These are phyloP conservation scores for Saccharomycopsis javanensis DNA, from an alignment of 805 yeast genomes.

Conservation along the genomic window DNA sequence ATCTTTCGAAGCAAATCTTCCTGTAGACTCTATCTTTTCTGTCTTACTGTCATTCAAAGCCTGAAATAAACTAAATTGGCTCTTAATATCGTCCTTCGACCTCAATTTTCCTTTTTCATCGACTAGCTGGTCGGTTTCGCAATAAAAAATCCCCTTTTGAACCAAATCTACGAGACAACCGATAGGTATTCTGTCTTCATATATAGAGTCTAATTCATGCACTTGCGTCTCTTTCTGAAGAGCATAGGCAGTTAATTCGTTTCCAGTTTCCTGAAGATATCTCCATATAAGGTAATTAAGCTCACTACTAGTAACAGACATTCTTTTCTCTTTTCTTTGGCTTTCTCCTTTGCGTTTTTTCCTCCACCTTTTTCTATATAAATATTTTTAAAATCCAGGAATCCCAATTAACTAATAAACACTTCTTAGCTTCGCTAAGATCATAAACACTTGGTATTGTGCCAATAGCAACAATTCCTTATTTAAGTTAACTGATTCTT, in stretches of 20 bases:
- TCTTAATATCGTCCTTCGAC: slow-evolving; percentile 26
- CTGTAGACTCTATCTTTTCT: slow-evolving; percentile 25
- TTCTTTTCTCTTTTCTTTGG: slow-evolving; percentile 21
- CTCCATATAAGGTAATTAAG: slow-evolving; percentile 89
- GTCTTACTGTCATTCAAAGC: slow-evolving; percentile 22
- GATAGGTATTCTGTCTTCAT: slow-evolving; percentile 48
- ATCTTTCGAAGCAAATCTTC: slow-evolving; percentile 27
- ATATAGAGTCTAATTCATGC: slow-evolving; percentile 42
- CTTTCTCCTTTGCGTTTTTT: not conserved
- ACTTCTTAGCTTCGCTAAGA: too few species aligned
- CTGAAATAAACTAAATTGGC: slow-evolving; percentile 15
- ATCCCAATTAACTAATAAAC: too few species aligned
- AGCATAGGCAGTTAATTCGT: slow-evolving; percentile 68
- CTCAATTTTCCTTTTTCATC: slow-evolving; percentile 27
- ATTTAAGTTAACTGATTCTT: too few species aligned
- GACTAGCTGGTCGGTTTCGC: slow-evolving; percentile 56
- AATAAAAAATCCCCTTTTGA: slow-evolving; percentile 75
- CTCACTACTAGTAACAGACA: slow-evolving; percentile 78
- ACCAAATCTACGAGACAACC: slow-evolving; percentile 76
- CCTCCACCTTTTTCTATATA: too few species aligned
- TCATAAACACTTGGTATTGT: too few species aligned
- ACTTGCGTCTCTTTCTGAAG: slow-evolving; percentile 66
- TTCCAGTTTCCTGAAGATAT: slow-evolving; percentile 78
- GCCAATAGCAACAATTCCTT: too few species aligned
- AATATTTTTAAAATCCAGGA: too few species aligned